A percentile compares a stretch with the other conserved stretches of the same genome.
Evolutionary conservation across 2,329 filamentous ascomycete species (phyloP).

Genomic region (Xylariales sp.): DNA sequence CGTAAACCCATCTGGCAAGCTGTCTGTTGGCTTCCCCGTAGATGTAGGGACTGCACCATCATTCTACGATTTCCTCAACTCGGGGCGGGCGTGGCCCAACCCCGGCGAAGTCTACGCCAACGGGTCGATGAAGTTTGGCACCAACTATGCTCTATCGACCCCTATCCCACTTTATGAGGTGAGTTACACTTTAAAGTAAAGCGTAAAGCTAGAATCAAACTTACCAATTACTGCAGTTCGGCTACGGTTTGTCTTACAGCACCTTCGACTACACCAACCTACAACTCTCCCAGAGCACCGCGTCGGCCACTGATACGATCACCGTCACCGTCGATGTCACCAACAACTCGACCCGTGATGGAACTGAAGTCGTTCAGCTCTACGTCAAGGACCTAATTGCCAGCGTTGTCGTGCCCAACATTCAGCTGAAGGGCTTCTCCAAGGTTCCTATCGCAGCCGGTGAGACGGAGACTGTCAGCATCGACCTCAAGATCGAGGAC

Average conservation of each 20-base stretch:
- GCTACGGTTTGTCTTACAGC: conserved; percentile 63
- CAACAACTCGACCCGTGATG: conserved; percentile 53
- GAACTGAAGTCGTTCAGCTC: conserved; percentile 63
- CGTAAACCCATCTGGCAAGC: conserved; percentile 61
- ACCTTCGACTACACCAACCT: conserved; percentile 56
- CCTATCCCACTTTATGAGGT: conserved; percentile 54
- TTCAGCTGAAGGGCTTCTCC: conserved; percentile 60
- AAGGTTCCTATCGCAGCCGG: conserved; percentile 60
- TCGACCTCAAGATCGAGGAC: conserved; percentile 51
- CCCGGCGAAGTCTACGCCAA: conserved; percentile 50
- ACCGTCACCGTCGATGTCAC: conserved; percentile 58
- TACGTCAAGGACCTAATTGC: conserved; percentile 61
- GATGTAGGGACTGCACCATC: conserved; percentile 63
- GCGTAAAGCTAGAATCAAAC: too few species aligned
- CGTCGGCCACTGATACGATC: conserved; percentile 45
- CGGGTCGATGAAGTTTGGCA: conserved; percentile 59
- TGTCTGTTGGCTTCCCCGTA: conserved; percentile 63
- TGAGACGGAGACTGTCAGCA: conserved; percentile 46
- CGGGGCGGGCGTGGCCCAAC: conserved; percentile 49
- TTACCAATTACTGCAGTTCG: too few species aligned
- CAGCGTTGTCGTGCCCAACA: conserved; percentile 60
- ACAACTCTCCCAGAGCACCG: conserved; percentile 43
- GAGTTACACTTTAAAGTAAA: conserved; percentile 8
- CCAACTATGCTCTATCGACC: conserved; percentile 58
- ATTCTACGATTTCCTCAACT: conserved; percentile 71